A percentile compares a stretch with the other conserved stretches of the same genome.
Conservation (phyloP, 2,329 filamentous ascomycete species). For the Juglanconis oblonga region DNA sequence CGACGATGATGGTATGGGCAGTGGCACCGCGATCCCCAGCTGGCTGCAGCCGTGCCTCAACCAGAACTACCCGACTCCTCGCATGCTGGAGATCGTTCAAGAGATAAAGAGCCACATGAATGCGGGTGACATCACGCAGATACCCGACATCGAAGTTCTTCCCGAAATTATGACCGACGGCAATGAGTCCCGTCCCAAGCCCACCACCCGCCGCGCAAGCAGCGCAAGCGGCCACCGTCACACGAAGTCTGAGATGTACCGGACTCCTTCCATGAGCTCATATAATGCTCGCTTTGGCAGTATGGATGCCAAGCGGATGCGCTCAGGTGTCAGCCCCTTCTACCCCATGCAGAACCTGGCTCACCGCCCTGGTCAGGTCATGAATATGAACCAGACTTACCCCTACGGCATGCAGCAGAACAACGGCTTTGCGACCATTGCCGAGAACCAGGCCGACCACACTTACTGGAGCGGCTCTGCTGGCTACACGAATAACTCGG, state of each 20-base stretch:
- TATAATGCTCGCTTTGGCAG: conserved; percentile 7
- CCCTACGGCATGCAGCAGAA: not conserved
- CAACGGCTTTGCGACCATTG: conserved; percentile 30
- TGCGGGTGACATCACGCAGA: conserved; percentile 37
- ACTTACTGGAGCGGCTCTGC: conserved; percentile 22
- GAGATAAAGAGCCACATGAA: conserved; percentile 45
- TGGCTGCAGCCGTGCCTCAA: conserved; percentile 49
- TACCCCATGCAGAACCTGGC: conserved; percentile 21
- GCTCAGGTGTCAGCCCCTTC: conserved; percentile 13
- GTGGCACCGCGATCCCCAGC: conserved; percentile 41
- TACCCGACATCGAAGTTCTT: conserved; percentile 59
- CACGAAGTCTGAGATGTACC: conserved; percentile 21
- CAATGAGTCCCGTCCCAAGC: conserved; percentile 20
- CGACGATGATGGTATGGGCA: conserved; percentile 30
- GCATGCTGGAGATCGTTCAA: conserved; percentile 46
- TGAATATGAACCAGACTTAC: conserved; percentile 8
- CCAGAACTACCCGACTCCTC: conserved; percentile 43
- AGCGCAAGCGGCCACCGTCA: conserved; percentile 17
- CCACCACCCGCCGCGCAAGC: conserved; percentile 22
- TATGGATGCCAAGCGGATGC: conserved; percentile 15
- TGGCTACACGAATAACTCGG: conserved; percentile 18
- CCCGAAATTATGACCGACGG: conserved; percentile 47
- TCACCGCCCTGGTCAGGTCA: conserved; percentile 24
- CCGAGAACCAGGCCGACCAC: conserved; percentile 30
- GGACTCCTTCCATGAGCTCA: conserved; percentile 19